Conservation (phyloP, 2,329 filamentous ascomycete genomes). For the Byssothecium circinans region DNA sequence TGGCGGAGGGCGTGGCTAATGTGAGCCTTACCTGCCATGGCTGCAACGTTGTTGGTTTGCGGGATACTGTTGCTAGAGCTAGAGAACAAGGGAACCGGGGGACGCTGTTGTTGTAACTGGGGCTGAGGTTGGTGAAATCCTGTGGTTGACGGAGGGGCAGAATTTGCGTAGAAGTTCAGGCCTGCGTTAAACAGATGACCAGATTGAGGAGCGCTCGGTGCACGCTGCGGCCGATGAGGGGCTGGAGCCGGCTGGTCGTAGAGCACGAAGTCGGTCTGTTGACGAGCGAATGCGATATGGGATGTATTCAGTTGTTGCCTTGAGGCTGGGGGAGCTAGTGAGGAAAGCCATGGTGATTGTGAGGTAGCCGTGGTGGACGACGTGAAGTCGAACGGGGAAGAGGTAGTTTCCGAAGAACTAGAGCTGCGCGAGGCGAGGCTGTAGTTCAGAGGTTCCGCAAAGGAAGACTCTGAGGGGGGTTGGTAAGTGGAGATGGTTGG, state of each 20-base stretch:
- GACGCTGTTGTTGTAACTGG: constrained; percentile 50
- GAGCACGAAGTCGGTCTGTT: constrained; percentile 76
- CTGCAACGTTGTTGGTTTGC: constrained; percentile 42
- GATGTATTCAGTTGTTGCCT: constrained; percentile 52
- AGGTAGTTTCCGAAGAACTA: constrained; percentile 59
- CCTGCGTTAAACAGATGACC: constrained; percentile 61
- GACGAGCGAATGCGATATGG: constrained; percentile 49
- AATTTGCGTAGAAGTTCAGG: constrained; percentile 68
- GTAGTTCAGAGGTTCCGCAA: constrained; percentile 63
- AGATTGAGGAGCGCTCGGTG: constrained; percentile 57
- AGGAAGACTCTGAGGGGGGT: constrained; percentile 44
- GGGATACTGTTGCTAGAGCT: constrained; percentile 58
- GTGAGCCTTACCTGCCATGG: constrained; percentile 44
- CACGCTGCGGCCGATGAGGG: constrained; percentile 50
- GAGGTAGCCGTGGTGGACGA: constrained; percentile 82
- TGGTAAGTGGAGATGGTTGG: constrained; percentile 27
- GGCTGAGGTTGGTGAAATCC: constrained; percentile 51
- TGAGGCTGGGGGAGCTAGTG: constrained; percentile 57
- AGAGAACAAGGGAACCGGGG: constrained; percentile 72
- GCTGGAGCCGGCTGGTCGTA: constrained; percentile 58
- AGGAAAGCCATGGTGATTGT: constrained; percentile 77
- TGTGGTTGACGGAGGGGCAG: constrained; percentile 63
- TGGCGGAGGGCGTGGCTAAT: constrained; percentile 7
- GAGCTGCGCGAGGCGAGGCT: constrained; percentile 64
- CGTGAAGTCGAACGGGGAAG: constrained; percentile 66